Base-by-base conservation (phyloP, 495 filamentous ascomycete genomes). In the Penicillium arizonense region DNA sequence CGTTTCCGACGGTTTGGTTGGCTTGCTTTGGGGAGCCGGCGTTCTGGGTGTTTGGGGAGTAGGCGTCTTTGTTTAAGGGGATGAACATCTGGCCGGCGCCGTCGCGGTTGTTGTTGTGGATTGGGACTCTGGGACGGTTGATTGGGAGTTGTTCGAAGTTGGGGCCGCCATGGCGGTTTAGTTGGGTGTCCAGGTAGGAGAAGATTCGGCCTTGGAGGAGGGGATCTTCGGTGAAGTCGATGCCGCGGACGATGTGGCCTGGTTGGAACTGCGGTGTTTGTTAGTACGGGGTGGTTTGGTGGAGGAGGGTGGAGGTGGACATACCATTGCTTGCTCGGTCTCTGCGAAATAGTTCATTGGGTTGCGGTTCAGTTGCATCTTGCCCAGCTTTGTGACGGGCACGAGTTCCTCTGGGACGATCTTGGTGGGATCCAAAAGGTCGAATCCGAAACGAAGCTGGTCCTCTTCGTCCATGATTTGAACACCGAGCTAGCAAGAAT, bases 81-180 rank as follows among this genome's bases (percentile, higher is more conserved):
- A 75, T 76, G 63, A 69, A 74, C 67, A 72, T 79, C 58, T 73
- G 77, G 41, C 58, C 60, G 34, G 74, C 70, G 30, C 74, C 74
- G 50, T 77, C 74, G 18, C 74, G 74, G 65, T 89, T 87, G 71
- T 91, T 89, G 71, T 89, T 90, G 74, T 89, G 86, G 39, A 89
- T 76, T 13, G 78, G 74, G 4, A 53, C 37, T 13, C 63, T 47
- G 10, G 88, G 88, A 12, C 81, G 78, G 75, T 91, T 91, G 69
- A 90, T 85, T 9, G 87, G 87, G 6, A 89, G 65, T 64, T 89
- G 85, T 65, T 89, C 85, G 58, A 88, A 89, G 75, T 91, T 91
- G 57, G 86, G 61, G 3, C 61, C 84, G 28, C 82, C 80, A 60
- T 89, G 73, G 3, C 87, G 83, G 72, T 89, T 88, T 10, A 88